Evolutionary conservation across 2,329 filamentous ascomycete genomes (phyloP).

Genomic region (Scolecobasidium constrictum): DNA sequence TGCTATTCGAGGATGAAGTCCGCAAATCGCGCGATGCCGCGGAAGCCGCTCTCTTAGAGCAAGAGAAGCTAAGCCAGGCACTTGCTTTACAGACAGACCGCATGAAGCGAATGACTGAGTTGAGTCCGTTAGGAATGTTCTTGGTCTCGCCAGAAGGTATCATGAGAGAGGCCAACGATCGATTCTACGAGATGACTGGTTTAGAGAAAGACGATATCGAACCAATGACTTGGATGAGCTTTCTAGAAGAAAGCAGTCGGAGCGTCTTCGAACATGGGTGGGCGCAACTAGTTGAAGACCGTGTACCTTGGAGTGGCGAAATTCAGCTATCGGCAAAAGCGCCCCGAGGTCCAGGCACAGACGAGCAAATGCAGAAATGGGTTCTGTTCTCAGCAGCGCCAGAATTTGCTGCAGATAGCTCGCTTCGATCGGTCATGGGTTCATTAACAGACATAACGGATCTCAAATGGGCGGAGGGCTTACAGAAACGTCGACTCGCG

Average conservation of each 20-base stretch:
- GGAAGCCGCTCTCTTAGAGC: conserved; percentile 12
- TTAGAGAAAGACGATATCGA: conserved; percentile 24
- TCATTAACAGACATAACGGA: conserved; percentile 9
- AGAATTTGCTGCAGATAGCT: conserved; percentile 8
- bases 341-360: conserved; percentile 16
- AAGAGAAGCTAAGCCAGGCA: conserved; percentile 8
- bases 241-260: conserved; percentile 26
- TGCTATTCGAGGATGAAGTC: conserved; percentile 10
- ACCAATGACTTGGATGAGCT: conserved; percentile 32
- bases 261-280: conserved; percentile 26
- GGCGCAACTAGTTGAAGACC: conserved; percentile 24
- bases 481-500: conserved; percentile 5
- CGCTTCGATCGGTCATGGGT: conserved; percentile 6
- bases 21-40: conserved; percentile 17
- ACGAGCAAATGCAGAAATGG: conserved; percentile 35
- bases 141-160: conserved; percentile 23
- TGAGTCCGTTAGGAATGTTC: conserved; percentile 30
- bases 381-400: conserved; percentile 23
- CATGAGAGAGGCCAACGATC: conserved; percentile 29
- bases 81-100: conserved; percentile 12
- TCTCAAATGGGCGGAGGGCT: conserved; percentile 9
- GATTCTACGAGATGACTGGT: conserved; percentile 27
- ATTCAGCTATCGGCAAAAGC: conserved; percentile 25
- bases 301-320: conserved; percentile 29
- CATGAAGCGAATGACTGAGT: conserved; percentile 28